Conservation (phyloP, 2,329 filamentous ascomycete genomes). For the Alternaria sp. region DNA sequence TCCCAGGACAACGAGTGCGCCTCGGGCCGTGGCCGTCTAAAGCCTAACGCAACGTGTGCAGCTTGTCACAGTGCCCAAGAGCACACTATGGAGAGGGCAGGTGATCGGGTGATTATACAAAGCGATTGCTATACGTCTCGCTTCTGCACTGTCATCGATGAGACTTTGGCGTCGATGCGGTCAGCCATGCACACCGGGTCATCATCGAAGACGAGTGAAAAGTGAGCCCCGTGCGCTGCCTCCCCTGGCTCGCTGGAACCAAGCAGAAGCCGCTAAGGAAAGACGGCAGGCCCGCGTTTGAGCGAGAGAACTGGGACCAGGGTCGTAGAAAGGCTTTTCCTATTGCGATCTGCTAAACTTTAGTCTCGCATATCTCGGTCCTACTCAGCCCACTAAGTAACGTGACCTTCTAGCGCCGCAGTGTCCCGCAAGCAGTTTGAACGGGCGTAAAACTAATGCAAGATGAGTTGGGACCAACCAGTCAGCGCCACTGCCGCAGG, state of each 20-base stretch:
- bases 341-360: background rate
- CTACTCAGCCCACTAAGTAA: background rate
- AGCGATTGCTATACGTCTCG: conserved; percentile 20
- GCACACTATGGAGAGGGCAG: conserved; percentile 33
- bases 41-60: conserved; percentile 37
- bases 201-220: conserved; percentile 4
- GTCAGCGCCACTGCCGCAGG: conserved; percentile 26
- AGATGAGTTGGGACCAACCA: conserved; percentile 24
- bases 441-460: conserved; percentile 30
- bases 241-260: conserved; percentile 10
- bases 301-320: conserved; percentile 31
- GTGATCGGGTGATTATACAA: conserved; percentile 26
- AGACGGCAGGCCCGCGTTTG: conserved; percentile 26
- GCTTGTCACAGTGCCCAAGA: conserved; percentile 37
- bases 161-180: conserved; percentile 23
- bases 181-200: conserved; percentile 19
- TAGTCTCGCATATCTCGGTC: background rate
- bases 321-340: conserved; percentile 20
- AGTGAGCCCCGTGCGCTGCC: conserved; percentile 11
- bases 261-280: conserved; percentile 29
- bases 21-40: conserved; percentile 49
- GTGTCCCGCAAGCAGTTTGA: conserved; percentile 18
- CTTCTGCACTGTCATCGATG: conserved; percentile 33
- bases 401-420: conserved; percentile 30
- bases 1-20: conserved; percentile 34